Conservation (phyloP, 352 stramenopile genomes). For the Aphanomyces euteiches region DNA sequence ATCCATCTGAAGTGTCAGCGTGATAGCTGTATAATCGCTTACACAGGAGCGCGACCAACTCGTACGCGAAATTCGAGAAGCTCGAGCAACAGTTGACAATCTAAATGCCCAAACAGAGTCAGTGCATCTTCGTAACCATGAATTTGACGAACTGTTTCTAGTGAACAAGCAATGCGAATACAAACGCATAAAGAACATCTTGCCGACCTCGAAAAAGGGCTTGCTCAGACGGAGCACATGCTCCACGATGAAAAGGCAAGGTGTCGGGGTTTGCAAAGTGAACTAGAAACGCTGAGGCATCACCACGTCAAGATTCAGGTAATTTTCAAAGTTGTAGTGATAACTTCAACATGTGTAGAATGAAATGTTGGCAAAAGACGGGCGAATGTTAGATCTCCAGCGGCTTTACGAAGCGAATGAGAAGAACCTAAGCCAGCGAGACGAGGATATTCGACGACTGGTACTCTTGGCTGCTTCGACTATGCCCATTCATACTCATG, state of each 20-base stretch:
- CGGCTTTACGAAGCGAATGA: conserved; percentile 58
- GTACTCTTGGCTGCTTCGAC: conserved; percentile 37
- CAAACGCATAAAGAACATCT: conserved; percentile 37
- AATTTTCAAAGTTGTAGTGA: not conserved
- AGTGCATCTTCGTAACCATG: conserved; percentile 4
- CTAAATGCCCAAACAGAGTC: conserved; percentile 59
- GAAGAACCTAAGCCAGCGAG: conserved; percentile 54
- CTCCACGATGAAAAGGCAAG: conserved; percentile 67
- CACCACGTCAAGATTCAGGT: conserved; percentile 57
- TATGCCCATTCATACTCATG: not conserved
- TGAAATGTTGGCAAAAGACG: conserved; percentile 58
- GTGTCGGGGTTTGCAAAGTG: conserved; percentile 38
- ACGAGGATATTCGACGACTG: conserved; percentile 66
- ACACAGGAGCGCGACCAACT: conserved; percentile 15
- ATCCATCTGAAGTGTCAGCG: not conserved
- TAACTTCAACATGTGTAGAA: conserved; percentile 30
- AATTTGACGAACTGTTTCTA: not conserved
- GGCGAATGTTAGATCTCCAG: conserved; percentile 55
- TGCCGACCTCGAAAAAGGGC: conserved; percentile 49
- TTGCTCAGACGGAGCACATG: conserved; percentile 42
- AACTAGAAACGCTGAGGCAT: conserved; percentile 66
- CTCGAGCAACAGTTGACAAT: conserved; percentile 50
- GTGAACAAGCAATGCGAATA: conserved; percentile 8
- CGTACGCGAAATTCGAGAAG: conserved; percentile 51
- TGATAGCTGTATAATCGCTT: not conserved